A percentile compares a stretch with the other conserved stretches of the same genome.
Conservation (phyloP, 2,329 filamentous ascomycete genomes). For the Grosmannia huntii region DNA sequence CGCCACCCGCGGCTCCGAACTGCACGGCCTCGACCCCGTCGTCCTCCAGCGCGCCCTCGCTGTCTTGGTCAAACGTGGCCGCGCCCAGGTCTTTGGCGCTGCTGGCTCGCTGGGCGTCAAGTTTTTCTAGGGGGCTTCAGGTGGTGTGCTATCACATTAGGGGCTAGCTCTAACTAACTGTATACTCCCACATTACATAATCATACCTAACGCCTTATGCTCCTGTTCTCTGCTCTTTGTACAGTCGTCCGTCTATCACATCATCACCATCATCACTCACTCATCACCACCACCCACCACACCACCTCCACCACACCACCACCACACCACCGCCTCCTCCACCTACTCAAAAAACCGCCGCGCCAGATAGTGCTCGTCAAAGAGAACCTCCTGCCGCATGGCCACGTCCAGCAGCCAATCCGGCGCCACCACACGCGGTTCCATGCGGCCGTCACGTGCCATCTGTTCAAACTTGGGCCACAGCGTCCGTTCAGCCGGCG, state of each 20-base stretch:
- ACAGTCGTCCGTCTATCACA: too few relatives aligned
- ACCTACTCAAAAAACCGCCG: slow-evolving; percentile 13
- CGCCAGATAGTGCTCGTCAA: slow-evolving; percentile 47
- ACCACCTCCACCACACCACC: not conserved
- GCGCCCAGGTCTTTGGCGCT: slow-evolving; percentile 83
- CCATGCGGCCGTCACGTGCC: slow-evolving; percentile 65
- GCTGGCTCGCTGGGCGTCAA: slow-evolving; percentile 88
- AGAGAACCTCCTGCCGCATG: slow-evolving; percentile 73
- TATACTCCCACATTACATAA: too few relatives aligned
- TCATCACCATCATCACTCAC: too few relatives aligned
- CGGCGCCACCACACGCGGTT: slow-evolving; percentile 64
- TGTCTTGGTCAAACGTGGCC: slow-evolving; percentile 77
- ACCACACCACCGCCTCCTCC: not conserved
- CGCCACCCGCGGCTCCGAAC: slow-evolving; percentile 58
- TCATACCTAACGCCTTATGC: not conserved
- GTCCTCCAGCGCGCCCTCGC: slow-evolving; percentile 67
- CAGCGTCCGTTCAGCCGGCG: slow-evolving; percentile 53
- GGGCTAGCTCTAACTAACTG: too few relatives aligned
- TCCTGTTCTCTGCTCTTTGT: not conserved
- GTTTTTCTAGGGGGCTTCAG: slow-evolving; percentile 77
- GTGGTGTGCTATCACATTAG: not conserved
- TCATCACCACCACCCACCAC: too few relatives aligned
- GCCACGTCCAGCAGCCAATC: slow-evolving; percentile 88
- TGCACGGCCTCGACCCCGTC: slow-evolving; percentile 78
- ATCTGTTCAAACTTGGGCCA: slow-evolving; percentile 74